A percentile compares a stretch with the other conserved stretches of the same genome.
Evolutionary conservation across 2,329 filamentous ascomycete species (phyloP).

Genomic region (Apiospora rasikravindrae): DNA sequence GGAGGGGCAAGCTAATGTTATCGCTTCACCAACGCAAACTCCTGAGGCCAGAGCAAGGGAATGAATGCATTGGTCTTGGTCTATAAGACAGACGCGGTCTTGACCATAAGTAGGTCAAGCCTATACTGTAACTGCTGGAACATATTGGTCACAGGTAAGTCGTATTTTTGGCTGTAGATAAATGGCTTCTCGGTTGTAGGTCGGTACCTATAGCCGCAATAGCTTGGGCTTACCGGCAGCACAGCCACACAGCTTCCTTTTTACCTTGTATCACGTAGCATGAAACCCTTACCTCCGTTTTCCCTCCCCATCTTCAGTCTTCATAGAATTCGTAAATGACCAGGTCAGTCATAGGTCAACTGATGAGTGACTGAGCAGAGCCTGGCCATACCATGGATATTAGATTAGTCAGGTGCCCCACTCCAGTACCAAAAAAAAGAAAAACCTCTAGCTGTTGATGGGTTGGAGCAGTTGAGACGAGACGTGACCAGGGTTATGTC

Average conservation of each 20-base stretch:
- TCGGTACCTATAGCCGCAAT: not conserved
- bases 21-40: not conserved
- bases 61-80: not conserved
- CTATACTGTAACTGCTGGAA: not conserved
- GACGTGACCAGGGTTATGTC: conserved; percentile 6
- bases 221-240: not conserved
- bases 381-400: not conserved
- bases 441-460: not conserved
- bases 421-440: not conserved
- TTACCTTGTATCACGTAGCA: not conserved
- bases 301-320: not conserved
- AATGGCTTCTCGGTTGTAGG: not conserved
- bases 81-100: not conserved
- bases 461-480: not conserved
- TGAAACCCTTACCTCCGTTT: not conserved
- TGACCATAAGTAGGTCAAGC: not conserved
- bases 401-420: not conserved
- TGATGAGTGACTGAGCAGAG: not conserved
- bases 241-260: not conserved
- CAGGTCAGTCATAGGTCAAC: not conserved
- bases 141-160: not conserved
- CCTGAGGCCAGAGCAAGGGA: no score
- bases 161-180: no score
- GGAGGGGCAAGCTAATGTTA: not conserved
- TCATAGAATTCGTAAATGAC: not conserved